phyloP scores from a whole-genome alignment of 768 basidiomycete genomes.

The Xerocomellus chrysenteron region DNA sequence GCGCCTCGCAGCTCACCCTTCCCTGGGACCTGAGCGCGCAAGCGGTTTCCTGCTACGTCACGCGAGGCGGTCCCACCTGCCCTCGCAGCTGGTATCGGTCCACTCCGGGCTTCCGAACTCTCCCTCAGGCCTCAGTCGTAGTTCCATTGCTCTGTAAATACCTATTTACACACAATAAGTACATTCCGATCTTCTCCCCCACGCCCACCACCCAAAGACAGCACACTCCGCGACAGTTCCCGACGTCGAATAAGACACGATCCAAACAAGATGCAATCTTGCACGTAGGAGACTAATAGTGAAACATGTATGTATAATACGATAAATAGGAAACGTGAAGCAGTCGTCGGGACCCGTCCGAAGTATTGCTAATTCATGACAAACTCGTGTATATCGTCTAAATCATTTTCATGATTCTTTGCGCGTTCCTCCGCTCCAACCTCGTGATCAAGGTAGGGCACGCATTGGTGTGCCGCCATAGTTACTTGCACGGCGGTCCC shows the following conservation, averaged over 20 bases:
- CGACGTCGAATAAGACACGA: not conserved
- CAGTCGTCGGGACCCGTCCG: slow-evolving; percentile 10
- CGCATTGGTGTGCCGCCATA: slow-evolving; percentile 33
- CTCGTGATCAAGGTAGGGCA: slow-evolving; percentile 23
- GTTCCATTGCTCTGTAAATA: too few species aligned
- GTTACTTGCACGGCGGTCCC: slow-evolving; percentile 33
- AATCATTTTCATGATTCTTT: not conserved
- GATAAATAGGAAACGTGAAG: slow-evolving; percentile 16
- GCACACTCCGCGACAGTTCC: not conserved
- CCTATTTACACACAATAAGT: too few species aligned
- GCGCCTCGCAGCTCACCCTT: too few species aligned
- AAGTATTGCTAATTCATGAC: not conserved
- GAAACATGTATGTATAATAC: slow-evolving; percentile 24
- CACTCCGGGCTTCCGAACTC: too few species aligned
- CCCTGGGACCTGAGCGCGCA: too few species aligned
- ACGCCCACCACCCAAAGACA: too few species aligned
- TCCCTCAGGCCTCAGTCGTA: too few species aligned
- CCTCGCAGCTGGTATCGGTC: too few species aligned
- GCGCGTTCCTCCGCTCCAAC: not conserved
- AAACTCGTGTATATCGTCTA: slow-evolving; percentile 5
- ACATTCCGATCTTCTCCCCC: too few species aligned
- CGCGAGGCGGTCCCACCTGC: too few species aligned
- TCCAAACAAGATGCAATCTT: slow-evolving; percentile 5
- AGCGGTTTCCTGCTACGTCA: too few species aligned
- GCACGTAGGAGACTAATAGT: not conserved